Evolutionary conservation across 2,329 filamentous ascomycete genomes (phyloP).

Genomic region (Fusarium newnesense): DNA sequence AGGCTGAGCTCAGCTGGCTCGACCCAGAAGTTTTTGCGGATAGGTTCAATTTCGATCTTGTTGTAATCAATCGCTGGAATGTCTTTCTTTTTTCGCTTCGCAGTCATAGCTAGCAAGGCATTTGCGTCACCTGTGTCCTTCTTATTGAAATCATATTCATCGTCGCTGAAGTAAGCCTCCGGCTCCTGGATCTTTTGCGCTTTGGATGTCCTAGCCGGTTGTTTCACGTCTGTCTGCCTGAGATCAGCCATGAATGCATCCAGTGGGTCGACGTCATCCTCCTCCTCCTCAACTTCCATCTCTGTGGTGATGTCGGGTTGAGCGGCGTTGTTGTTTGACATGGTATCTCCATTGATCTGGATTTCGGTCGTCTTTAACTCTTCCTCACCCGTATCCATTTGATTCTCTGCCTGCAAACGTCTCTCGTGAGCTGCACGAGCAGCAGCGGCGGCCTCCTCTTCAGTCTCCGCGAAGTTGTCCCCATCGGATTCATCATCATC

Average conservation of each 20-base stretch:
- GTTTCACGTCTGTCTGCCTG: conserved; percentile 63
- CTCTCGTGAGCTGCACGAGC: conserved; percentile 87
- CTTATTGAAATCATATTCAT: conserved; percentile 72
- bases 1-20: conserved; percentile 86
- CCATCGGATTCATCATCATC: conserved; percentile 79
- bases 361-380: conserved; percentile 40
- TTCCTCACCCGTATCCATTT: conserved; percentile 57
- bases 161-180: conserved; percentile 88
- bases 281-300: conserved; percentile 69
- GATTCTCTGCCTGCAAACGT: conserved; percentile 66
- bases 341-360: conserved; percentile 44
- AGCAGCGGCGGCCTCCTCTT: conserved; percentile 88
- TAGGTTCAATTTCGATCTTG: conserved; percentile 85
- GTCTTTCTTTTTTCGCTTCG: conserved; percentile 91
- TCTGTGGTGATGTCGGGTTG: conserved; percentile 48
- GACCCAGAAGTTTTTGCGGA: conserved; percentile 94
- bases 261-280: conserved; percentile 85
- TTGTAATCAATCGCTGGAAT: conserved; percentile 87
- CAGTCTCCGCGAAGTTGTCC: conserved; percentile 81
- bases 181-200: conserved; percentile 72
- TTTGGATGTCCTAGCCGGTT: conserved; percentile 42
- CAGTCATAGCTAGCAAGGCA: conserved; percentile 63
- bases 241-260: conserved; percentile 95
- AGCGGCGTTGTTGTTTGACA: conserved; percentile 39
- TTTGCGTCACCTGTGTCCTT: conserved; percentile 60